Percentiles rank a stretch among this genome's conserved stretches.
Conservation (phyloP, 1,284 basidiomycete species). For the Rhodotorula sp. region DNA sequence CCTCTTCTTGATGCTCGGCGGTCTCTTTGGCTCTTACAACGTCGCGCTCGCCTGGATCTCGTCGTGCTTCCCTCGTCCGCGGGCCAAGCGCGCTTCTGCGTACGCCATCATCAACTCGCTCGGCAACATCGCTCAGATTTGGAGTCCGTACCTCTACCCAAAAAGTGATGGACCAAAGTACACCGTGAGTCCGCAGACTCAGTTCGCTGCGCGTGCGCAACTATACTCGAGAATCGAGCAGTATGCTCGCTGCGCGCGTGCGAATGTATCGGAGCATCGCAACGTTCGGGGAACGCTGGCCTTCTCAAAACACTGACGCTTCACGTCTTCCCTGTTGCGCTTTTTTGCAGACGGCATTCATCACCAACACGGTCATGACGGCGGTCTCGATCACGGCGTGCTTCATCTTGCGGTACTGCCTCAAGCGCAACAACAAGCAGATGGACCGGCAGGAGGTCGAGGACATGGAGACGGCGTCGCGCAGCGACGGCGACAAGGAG, state of each 20-base stretch:
- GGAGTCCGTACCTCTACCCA: slow-evolving; percentile 46
- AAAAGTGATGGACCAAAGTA: slow-evolving; percentile 41
- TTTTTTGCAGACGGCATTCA: slow-evolving; percentile 37
- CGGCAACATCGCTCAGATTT: slow-evolving; percentile 30
- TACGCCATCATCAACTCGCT: slow-evolving; percentile 64
- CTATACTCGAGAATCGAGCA: too few relatives aligned
- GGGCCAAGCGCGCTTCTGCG: slow-evolving; percentile 61
- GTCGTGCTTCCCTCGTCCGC: slow-evolving; percentile 55
- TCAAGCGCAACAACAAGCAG: slow-evolving; percentile 42
- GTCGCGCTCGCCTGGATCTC: slow-evolving; percentile 61
- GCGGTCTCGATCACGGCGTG: slow-evolving; percentile 39
- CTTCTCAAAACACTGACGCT: neutral
- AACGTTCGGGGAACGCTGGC: too few relatives aligned
- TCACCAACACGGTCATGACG: slow-evolving; percentile 43
- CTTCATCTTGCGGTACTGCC: slow-evolving; percentile 41
- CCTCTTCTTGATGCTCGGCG: slow-evolving; percentile 70
- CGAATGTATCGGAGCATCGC: too few relatives aligned
- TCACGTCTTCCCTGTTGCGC: neutral
- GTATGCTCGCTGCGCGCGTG: too few relatives aligned
- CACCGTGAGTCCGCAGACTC: slow-evolving; percentile 10
- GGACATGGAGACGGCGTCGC: neutral
- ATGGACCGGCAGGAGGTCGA: slow-evolving; percentile 38
- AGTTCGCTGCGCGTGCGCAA: too few relatives aligned
- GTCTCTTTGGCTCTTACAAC: slow-evolving; percentile 60
- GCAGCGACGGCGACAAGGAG: too few relatives aligned